Evolutionary conservation across 2,329 filamentous ascomycete species (phyloP).

Genomic region (Xylariaceae sp.): DNA sequence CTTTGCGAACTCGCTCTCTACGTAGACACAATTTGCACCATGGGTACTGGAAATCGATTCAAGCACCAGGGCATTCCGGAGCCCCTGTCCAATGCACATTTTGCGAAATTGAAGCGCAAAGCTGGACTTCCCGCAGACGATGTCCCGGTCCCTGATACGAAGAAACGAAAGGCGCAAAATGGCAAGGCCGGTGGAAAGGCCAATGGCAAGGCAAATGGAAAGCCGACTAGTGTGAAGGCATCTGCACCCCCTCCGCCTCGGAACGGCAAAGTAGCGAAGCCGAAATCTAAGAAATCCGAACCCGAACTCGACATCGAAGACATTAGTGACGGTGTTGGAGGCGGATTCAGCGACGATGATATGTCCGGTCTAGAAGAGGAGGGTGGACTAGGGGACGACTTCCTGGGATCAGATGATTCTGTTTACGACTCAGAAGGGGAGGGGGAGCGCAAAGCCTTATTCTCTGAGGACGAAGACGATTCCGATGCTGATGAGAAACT

Average conservation of each 20-base stretch:
- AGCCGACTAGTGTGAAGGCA: constrained; percentile 43
- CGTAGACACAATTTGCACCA: constrained; percentile 50
- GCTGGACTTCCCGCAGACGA: constrained; percentile 70
- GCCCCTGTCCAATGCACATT: constrained; percentile 79
- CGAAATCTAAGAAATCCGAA: constrained; percentile 48
- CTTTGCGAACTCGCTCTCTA: neutral
- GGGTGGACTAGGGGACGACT: constrained; percentile 60
- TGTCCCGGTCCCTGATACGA: constrained; percentile 63
- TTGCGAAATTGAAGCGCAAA: constrained; percentile 86
- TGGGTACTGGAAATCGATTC: constrained; percentile 92
- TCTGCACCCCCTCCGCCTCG: constrained; percentile 45
- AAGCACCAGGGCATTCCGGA: constrained; percentile 83
- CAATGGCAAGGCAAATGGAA: constrained; percentile 45
- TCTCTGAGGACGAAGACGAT: constrained; percentile 88
- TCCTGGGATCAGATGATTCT: constrained; percentile 66
- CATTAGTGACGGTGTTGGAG: constrained; percentile 54
- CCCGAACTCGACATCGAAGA: constrained; percentile 53
- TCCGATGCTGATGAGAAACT: constrained; percentile 83
- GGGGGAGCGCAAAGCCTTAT: constrained; percentile 69
- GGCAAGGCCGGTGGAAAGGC: constrained; percentile 34
- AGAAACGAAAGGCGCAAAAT: constrained; percentile 58
- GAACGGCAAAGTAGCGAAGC: constrained; percentile 42
- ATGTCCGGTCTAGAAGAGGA: constrained; percentile 46
- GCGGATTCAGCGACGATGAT: constrained; percentile 51
- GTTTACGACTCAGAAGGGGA: constrained; percentile 77